Evolutionary conservation across 441 rosid species (phyloP), one percentile per base, ranked within the genome.

Genomic region (Aquilaria agallochum): DNA sequence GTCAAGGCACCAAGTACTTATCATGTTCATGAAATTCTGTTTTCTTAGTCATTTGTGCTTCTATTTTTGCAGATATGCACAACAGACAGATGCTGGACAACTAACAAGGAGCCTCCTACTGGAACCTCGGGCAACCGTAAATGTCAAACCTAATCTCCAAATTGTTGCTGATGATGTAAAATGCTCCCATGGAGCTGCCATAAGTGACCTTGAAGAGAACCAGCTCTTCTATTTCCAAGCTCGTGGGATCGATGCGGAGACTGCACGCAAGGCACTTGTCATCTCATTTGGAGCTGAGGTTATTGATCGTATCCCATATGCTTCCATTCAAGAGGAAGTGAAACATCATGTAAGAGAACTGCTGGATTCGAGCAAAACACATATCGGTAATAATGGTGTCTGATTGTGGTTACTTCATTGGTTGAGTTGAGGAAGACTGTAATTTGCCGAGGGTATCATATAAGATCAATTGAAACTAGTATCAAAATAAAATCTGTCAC

Each of bases 101-200:
- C 78, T 90, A 62, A 88, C 97, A 0, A 76, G 97, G 74, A 85
- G 86, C 70, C 89, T 93, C 3, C 87, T 93, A 15, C 82, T 93
- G 20, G 88, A 88, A 68, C 96, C 96, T 3, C 90, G 86, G 27
- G 96, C 93, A 4, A 88, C 96, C 0, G 91, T 87, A 55, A 93
- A 88, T 68, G 69, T 93, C n/a, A 93, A 93, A 71, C 98, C 97
- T 55, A 93, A 93, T 66, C 90, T 88, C 61, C 96, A 93, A 80
- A 89, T 87, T 45, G 81, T 93, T 56, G 96, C 96, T 0, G 88
- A 93, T 9, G 92, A 88, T 48, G 97, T 93, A 6, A 93, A 88
- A 72, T 93, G 96, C 77, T 88, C 97, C 12, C 97, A 93, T 11
- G 98, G 98, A 68, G 97, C 96, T 75, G 98, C 98, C 1, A 87